Evolutionary conservation across 2,329 filamentous ascomycete species (phyloP).

Genomic region (Mycosphaerella sp.): DNA sequence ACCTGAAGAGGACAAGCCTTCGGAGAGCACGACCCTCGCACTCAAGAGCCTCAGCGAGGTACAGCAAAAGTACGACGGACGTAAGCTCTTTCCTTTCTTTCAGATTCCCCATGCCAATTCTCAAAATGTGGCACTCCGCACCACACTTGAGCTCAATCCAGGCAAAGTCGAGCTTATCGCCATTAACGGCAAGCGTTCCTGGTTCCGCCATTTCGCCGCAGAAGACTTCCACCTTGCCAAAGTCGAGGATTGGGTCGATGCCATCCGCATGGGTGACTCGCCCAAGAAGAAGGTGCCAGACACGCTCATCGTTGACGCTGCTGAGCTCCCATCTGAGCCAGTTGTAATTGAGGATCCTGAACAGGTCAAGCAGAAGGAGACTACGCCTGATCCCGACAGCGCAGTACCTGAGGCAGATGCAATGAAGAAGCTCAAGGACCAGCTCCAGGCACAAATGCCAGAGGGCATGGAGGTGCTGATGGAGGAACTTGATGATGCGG

Average conservation of each 20-base stretch:
- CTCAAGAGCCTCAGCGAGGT: constrained; percentile 64
- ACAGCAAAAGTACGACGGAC: constrained; percentile 65
- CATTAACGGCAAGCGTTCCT: constrained; percentile 75
- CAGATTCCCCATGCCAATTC: constrained; percentile 60
- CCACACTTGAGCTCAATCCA: constrained; percentile 55
- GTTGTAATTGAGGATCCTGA: constrained; percentile 23
- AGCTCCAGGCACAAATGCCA: constrained; percentile 27
- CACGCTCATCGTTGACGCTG: constrained; percentile 33
- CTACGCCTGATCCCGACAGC: constrained; percentile 8
- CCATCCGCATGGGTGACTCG: constrained; percentile 83
- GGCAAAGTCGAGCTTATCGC: constrained; percentile 67
- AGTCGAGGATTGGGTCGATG: constrained; percentile 82
- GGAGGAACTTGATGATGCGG: constrained; percentile 34
- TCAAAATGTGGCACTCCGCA: constrained; percentile 51
- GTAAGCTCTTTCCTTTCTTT: constrained; percentile 76
- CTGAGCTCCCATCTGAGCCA: constrained; percentile 25
- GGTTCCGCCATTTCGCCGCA: constrained; percentile 70
- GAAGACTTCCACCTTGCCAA: constrained; percentile 50
- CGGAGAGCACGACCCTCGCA: constrained; percentile 28
- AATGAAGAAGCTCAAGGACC: constrained; percentile 21
- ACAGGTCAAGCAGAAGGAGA: constrained; percentile 13
- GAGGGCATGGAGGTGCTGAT: constrained; percentile 32
- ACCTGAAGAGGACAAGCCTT: constrained; percentile 44
- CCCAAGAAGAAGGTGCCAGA: constrained; percentile 65
- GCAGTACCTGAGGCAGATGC: constrained; percentile 9